These are phyloP conservation scores for Cryptococcus floricola DNA, from an alignment of 1,284 basidiomycete species.

Conservation along the genomic window DNA sequence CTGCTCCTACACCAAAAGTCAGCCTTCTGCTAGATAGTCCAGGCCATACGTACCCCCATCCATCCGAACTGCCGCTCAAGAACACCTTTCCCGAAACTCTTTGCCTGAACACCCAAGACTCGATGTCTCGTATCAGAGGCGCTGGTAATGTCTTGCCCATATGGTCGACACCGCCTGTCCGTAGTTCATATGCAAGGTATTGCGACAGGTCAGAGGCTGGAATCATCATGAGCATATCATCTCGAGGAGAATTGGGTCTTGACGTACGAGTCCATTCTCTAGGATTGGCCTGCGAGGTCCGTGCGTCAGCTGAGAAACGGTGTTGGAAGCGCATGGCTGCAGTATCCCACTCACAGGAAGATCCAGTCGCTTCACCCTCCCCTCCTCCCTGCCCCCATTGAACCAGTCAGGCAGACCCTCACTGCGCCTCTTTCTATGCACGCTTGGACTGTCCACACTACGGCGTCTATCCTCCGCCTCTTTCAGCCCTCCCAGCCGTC, in stretches of 20 bases:
- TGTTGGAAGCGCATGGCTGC: background rate
- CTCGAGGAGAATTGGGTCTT: background rate
- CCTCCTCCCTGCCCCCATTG: background rate
- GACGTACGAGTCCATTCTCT: conserved; percentile 36
- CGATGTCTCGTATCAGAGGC: conserved; percentile 26
- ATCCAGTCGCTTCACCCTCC: conserved; percentile 12
- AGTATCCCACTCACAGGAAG: conserved; percentile 15
- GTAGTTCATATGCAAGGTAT: conserved; percentile 33
- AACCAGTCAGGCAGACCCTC: conserved; percentile 25
- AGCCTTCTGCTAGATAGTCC: no score
- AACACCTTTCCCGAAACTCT: conserved; percentile 37
- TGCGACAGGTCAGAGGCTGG: conserved; percentile 29
- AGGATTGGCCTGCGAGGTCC: conserved; percentile 24
- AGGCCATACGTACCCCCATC: conserved; percentile 27
- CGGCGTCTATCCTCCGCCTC: conserved; percentile 21
- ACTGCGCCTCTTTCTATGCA: conserved; percentile 15
- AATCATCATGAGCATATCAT: background rate
- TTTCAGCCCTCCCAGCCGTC: background rate
- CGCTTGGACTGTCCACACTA: conserved; percentile 23
- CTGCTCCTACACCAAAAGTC: conserved; percentile 5
- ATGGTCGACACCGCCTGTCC: conserved; percentile 38
- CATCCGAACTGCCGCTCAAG: conserved; percentile 26
- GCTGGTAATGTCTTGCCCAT: conserved; percentile 34
- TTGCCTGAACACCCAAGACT: conserved; percentile 21
- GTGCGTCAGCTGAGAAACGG: conserved; percentile 6